Conservation (phyloP, 2,329 filamentous ascomycete species). For the Phoma sp. region DNA sequence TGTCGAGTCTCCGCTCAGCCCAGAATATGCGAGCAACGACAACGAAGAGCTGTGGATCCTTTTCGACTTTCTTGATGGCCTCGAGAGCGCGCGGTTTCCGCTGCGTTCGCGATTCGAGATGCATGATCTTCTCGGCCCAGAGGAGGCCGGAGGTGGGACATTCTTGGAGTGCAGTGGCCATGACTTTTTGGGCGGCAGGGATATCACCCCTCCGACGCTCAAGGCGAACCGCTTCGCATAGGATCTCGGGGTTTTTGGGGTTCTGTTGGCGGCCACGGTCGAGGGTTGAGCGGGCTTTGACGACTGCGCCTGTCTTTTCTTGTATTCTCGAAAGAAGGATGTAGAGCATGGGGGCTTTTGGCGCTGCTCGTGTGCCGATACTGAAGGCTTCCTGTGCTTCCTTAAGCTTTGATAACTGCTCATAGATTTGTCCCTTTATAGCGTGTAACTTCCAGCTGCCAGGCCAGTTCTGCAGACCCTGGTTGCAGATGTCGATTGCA, state of each 20-base stretch:
- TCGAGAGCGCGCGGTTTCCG: constrained; percentile 90
- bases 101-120: constrained; percentile 89
- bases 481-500: constrained; percentile 85
- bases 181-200: constrained; percentile 84
- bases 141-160: constrained; percentile 86
- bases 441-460: constrained; percentile 91
- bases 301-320: constrained; percentile 80
- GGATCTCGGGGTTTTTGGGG: constrained; percentile 83
- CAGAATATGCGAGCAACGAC: constrained; percentile 96
- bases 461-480: constrained; percentile 87
- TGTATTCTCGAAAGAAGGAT: constrained; percentile 88
- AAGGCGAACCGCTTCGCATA: constrained; percentile 92
- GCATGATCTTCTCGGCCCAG: constrained; percentile 95
- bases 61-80: constrained; percentile 96
- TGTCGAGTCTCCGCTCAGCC: constrained; percentile 89
- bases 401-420: constrained; percentile 77
- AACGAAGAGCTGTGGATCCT: constrained; percentile 86
- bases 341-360: constrained; percentile 86
- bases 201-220: constrained; percentile 87
- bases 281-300: constrained; percentile 93
- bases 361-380: constrained; percentile 85
- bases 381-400: constrained; percentile 91
- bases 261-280: constrained; percentile 89
- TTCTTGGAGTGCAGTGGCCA: constrained; percentile 92
- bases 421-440: constrained; percentile 98